These are phyloP conservation scores for Penicillium cosmopolitanum DNA, from an alignment of 495 filamentous ascomycete genomes.

Conservation along the genomic window DNA sequence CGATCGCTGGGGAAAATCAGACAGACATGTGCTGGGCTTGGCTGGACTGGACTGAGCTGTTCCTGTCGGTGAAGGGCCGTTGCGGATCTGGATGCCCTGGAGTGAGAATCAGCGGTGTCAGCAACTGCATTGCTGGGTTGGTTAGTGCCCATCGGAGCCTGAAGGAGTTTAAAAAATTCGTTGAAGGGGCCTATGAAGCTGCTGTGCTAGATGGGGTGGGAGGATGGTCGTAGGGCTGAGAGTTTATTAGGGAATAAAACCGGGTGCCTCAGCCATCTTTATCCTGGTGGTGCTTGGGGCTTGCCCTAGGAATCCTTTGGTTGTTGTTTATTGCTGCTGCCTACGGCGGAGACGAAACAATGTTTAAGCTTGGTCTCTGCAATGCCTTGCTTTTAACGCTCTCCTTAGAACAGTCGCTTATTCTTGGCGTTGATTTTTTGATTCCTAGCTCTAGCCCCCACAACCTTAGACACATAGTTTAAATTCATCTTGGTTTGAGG, in stretches of 20 bases:
- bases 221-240: not conserved
- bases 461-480: too few species aligned
- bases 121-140: slow-evolving; percentile 1
- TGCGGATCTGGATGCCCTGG: not conserved
- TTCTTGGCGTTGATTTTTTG: not conserved
- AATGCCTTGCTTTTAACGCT: too few species aligned
- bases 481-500: too few species aligned
- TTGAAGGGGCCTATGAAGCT: too few species aligned
- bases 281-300: not conserved
- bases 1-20: not conserved
- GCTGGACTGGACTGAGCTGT: not conserved
- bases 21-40: not conserved
- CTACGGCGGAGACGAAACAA: not conserved
- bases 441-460: too few species aligned
- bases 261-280: not conserved
- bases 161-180: not conserved
- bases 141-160: slow-evolving; percentile 4
- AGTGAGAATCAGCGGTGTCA: not conserved
- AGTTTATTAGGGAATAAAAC: not conserved
- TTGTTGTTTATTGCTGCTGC: slow-evolving; percentile 6
- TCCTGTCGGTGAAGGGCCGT: not conserved
- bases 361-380: too few species aligned
- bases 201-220: not conserved
- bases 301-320: not conserved
- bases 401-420: not conserved